Evolutionary conservation across 2,329 filamentous ascomycete species (phyloP).

Genomic region (Lasiodiplodia sp.): DNA sequence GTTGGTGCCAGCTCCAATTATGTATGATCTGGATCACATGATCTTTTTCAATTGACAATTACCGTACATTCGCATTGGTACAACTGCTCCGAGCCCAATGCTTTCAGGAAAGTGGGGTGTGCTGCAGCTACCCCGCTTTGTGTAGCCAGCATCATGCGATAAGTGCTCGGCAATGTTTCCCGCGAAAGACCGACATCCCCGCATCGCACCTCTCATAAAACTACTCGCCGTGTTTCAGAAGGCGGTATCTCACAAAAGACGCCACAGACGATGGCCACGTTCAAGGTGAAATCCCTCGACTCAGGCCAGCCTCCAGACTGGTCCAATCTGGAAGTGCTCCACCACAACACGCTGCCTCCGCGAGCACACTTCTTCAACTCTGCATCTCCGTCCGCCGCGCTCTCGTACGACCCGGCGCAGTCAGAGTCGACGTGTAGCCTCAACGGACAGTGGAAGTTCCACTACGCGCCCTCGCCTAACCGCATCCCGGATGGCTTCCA

Average conservation of each 20-base stretch:
- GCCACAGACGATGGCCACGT: neutral
- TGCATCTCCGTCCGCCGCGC: slow-evolving; percentile 56
- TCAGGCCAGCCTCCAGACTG: slow-evolving; percentile 58
- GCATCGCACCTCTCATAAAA: neutral
- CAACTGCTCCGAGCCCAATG: too few species aligned
- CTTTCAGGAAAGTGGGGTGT: neutral
- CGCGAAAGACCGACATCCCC: slow-evolving; percentile 6
- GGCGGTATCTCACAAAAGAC: neutral
- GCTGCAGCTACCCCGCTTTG: slow-evolving; percentile 3
- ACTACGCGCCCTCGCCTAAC: slow-evolving; percentile 45
- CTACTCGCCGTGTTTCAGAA: neutral
- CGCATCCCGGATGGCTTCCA: slow-evolving; percentile 47
- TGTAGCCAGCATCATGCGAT: neutral
- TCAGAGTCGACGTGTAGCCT: slow-evolving; percentile 42
- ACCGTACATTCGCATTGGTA: too few species aligned
- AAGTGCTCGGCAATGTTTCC: neutral
- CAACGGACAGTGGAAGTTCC: slow-evolving; percentile 49
- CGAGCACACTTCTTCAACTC: slow-evolving; percentile 66
- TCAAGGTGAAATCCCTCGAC: neutral
- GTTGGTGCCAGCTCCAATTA: too few species aligned
- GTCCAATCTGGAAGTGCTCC: slow-evolving; percentile 67
- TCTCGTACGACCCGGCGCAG: slow-evolving; percentile 48
- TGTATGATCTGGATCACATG: too few species aligned
- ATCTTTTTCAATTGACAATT: too few species aligned
- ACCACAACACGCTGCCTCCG: slow-evolving; percentile 65